Evolutionary conservation across 2,329 filamentous ascomycete species (phyloP), one percentile per base, ranked within the genome.

Genomic region (Shiraia sp.): DNA sequence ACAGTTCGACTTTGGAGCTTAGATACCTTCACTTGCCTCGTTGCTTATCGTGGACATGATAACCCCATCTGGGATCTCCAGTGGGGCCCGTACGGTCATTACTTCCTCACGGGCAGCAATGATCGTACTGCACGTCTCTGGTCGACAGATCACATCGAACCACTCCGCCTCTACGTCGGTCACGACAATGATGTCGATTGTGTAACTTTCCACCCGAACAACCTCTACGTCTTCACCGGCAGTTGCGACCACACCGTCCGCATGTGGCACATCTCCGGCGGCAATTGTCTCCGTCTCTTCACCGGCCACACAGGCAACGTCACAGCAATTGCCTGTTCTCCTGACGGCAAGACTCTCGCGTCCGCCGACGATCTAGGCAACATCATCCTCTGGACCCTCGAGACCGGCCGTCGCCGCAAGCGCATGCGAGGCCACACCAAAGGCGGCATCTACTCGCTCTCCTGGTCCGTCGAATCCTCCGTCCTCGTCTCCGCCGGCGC

Each of bases 211-310:
- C 93, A 99, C 61, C 90, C 92, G 0, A 99, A 99, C 65, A 90
- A 89, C 13, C 83, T 87, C 5, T 99, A 97, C 59, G 76, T 96
- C 31, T 96, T 99, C 70, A 96, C 93, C 0, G 90, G 88, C 3
- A 95, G 90, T 10, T 88, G 88, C 53, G 91, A 99, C 70, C 92
- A 92, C 69, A 93, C 90, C 0, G 88, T 97, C 24, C 86, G 93
- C 22, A 97, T 99, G 92, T 99, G 93, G 93, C 86, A 90, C 8
- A 82, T 96, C n/a, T 80, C 83, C 9, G 92, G 87, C 7, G 93
- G 93, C 19, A 85, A 86, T 48, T 90, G 90, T 25, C 88, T 96
- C 4, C 87, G 93, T 17, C 83, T 97, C 60, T 96, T 97, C 65
- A 90, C 88, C 0, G 93, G 93, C 1, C 93, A 99, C 64, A 87